These are phyloP conservation scores for Tephrocybe sp. DNA, from an alignment of 768 basidiomycete genomes.

Conservation along the genomic window DNA sequence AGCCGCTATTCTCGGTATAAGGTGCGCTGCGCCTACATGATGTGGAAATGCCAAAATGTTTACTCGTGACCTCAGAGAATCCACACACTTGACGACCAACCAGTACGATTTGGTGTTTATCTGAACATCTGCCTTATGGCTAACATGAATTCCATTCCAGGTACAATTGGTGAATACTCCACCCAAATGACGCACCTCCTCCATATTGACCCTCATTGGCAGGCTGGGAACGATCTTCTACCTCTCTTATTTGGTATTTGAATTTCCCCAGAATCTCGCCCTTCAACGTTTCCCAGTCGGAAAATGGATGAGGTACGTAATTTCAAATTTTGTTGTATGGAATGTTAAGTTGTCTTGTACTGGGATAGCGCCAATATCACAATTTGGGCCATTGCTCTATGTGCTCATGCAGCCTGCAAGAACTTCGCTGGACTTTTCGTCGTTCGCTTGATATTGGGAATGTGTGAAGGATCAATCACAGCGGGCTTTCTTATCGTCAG, in stretches of 20 bases:
- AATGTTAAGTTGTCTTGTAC: background rate
- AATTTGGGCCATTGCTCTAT: slow-evolving; percentile 61
- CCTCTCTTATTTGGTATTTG: slow-evolving; percentile 65
- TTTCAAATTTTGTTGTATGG: background rate
- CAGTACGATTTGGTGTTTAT: slow-evolving; percentile 41
- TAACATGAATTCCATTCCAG: slow-evolving; percentile 26
- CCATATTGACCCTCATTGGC: background rate
- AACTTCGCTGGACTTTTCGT: slow-evolving; percentile 64
- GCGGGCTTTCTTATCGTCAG: slow-evolving; percentile 77
- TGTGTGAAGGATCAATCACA: slow-evolving; percentile 71
- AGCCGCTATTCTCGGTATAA: slow-evolving; percentile 68
- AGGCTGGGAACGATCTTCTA: slow-evolving; percentile 81
- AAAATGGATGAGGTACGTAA: slow-evolving; percentile 72
- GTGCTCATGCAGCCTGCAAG: slow-evolving; percentile 66
- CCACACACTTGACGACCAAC: slow-evolving; percentile 60
- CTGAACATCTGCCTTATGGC: background rate
- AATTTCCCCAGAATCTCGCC: slow-evolving; percentile 72
- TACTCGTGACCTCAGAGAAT: slow-evolving; percentile 36
- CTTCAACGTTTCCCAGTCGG: slow-evolving; percentile 74
- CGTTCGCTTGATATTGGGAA: slow-evolving; percentile 63
- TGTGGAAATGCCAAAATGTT: background rate
- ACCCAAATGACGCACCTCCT: too few relatives aligned
- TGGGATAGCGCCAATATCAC: slow-evolving; percentile 56
- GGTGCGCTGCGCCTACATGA: slow-evolving; percentile 28
- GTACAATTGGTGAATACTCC: slow-evolving; percentile 56